Percentiles rank a stretch among this genome's conserved stretches.
Evolutionary conservation across 768 basidiomycete genomes (phyloP).

Genomic region (Tulasnella sp.): DNA sequence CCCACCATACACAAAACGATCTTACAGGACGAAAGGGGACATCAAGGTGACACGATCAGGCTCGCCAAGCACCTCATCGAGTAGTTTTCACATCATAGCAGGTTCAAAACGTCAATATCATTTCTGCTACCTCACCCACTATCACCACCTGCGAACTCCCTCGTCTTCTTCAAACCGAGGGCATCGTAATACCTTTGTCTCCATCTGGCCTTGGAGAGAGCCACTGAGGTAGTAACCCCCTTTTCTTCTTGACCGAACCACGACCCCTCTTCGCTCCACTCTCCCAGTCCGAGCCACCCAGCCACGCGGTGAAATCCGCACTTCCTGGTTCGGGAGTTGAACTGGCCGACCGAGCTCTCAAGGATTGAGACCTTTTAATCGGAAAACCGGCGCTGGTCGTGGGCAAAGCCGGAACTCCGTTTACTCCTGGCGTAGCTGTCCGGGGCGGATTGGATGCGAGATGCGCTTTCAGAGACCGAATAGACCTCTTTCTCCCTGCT

Average conservation of each 20-base stretch:
- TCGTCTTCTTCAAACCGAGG: constrained; percentile 8
- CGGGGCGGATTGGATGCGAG: constrained; percentile 3
- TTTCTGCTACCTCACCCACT: background rate
- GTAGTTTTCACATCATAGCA: constrained; percentile 5
- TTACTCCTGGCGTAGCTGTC: constrained; percentile 26
- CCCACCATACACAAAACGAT: background rate
- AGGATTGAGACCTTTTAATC: background rate
- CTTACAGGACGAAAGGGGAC: constrained; percentile 1
- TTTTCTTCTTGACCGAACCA: background rate
- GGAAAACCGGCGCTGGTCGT: background rate
- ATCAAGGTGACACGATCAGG: background rate
- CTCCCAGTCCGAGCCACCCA: constrained; percentile 20
- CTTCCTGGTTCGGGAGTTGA: constrained; percentile 4
- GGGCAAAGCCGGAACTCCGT: constrained; percentile 25
- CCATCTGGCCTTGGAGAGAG: background rate
- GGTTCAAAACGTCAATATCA: background rate
- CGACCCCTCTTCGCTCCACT: background rate
- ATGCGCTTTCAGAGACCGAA: constrained; percentile 25
- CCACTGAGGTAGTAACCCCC: background rate
- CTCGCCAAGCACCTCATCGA: background rate
- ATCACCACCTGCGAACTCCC: background rate
- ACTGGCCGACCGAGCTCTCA: constrained; percentile 7
- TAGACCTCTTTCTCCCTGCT: constrained; percentile 27
- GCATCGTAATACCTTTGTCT: background rate
- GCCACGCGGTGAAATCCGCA: constrained; percentile 4